These are phyloP conservation scores for Talaromyces adpressus DNA, from an alignment of 495 filamentous ascomycete species.

Conservation along the genomic window DNA sequence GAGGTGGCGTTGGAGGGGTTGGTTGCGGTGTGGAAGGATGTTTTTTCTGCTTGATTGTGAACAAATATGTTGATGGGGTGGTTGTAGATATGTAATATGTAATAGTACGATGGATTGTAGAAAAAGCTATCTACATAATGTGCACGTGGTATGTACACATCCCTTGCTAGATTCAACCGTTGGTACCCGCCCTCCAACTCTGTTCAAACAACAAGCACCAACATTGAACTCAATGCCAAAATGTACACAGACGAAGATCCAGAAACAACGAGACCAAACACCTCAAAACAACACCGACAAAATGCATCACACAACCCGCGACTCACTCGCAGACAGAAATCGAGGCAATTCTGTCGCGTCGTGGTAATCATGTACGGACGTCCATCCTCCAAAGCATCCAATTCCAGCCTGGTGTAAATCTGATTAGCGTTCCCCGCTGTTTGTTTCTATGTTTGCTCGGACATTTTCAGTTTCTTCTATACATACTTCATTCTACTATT, in stretches of 20 bases:
- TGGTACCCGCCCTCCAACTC: background rate
- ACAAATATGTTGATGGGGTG: background rate
- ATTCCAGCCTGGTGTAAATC: background rate
- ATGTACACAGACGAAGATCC: background rate
- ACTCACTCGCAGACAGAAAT: background rate
- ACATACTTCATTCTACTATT: background rate
- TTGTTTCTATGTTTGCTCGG: background rate
- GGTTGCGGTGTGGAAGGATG: slow-evolving; percentile 13
- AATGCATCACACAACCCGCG: background rate
- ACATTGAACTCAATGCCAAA: background rate
- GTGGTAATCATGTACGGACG: slow-evolving; percentile 7
- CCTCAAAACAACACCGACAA: background rate
- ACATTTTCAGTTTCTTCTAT: background rate
- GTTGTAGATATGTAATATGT: background rate
- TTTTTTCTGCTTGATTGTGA: slow-evolving; percentile 14
- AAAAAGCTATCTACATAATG: too few relatives aligned
- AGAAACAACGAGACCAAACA: background rate
- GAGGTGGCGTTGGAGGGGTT: slow-evolving; percentile 16
- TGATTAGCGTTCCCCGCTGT: background rate
- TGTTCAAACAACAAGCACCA: background rate
- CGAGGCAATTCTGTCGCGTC: background rate
- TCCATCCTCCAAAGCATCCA: background rate
- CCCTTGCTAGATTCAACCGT: background rate
- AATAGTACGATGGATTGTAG: background rate
- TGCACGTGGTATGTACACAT: background rate